Base-by-base conservation (phyloP, 2,329 filamentous ascomycete genomes). In the Paracoccidioides lutzii region DNA sequence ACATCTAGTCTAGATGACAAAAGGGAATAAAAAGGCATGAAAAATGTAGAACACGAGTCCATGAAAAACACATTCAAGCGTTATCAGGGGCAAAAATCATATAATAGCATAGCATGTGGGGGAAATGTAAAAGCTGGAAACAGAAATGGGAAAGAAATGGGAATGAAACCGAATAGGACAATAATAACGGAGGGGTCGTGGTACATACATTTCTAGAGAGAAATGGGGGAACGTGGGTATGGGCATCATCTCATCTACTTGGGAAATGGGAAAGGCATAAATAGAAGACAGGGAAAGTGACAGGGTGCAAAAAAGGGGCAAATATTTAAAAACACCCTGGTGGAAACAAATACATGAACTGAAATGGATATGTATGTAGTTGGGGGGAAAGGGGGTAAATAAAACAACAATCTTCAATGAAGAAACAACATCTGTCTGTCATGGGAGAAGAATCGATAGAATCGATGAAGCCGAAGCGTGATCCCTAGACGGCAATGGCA, bases 1-100 rank as follows among this genome's bases (percentile, higher is more conserved):
- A 68, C 65, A 68, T 69, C 66, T 67, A 69, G 64, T 66, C 61
- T 64, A 64, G 55, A 65, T 61, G 61, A 32, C 22, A 60, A 55
- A 33, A 30, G 22, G 14, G 2, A 10, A 14, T 46, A 49, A 41
- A 59, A 58, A 54, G 62, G 55, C 28, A 10, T 3, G 33, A 46
- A 46, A 46, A 44, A 41, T 12, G 15, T 41, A 6, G 9, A 4
- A 2, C 8, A 5, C 38, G 7, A 14, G 38, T 12, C 10, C 14
- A 41, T n/a, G 15, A 41, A 41, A n/a, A 41, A n/a, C 40, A 22
- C 22, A 22, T 22, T 22, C 22, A 22, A 22, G 22, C 22, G 22
- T 2, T 22, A 22, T 22, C 22, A 1, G 22, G 22, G 22, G 22
- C 22, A 22, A 22, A 22, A 22, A 22, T 1, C 22, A 22, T 22